Percentiles rank a stretch among this genome's conserved stretches.
Evolutionary conservation across 495 filamentous ascomycete species (phyloP).

Genomic region (Copromyces sp.): DNA sequence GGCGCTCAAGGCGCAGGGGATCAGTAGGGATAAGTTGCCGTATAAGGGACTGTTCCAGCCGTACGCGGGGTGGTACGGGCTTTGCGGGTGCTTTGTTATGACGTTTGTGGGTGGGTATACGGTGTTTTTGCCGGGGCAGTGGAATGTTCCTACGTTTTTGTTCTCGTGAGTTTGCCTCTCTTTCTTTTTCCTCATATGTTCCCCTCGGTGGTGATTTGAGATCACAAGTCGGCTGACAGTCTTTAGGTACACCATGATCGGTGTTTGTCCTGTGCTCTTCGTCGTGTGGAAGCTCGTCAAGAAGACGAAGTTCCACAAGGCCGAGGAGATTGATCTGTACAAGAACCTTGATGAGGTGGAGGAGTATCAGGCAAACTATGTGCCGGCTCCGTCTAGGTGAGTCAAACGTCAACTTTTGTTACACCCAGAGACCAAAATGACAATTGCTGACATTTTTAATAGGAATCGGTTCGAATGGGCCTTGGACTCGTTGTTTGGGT

Average conservation of each 20-base stretch:
- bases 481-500: conserved; percentile 21
- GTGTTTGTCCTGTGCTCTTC: conserved; percentile 54
- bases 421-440: background rate
- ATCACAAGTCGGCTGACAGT: background rate
- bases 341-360: conserved; percentile 62
- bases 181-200: background rate
- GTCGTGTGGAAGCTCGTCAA: conserved; percentile 62
- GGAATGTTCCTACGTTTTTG: conserved; percentile 64
- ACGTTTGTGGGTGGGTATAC: conserved; percentile 65
- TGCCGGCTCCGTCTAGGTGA: conserved; percentile 49
- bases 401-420: conserved; percentile 1
- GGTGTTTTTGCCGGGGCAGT: conserved; percentile 56
- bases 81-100: conserved; percentile 55
- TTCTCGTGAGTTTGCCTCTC: conserved; percentile 48
- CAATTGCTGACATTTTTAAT: conserved; percentile 1
- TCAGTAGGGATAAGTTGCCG: conserved; percentile 51
- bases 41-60: conserved; percentile 60
- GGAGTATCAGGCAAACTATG: conserved; percentile 57
- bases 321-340: conserved; percentile 53
- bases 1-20: conserved; percentile 57
- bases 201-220: background rate
- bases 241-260: conserved; percentile 52
- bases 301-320: conserved; percentile 44
- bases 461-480: conserved; percentile 20
- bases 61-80: conserved; percentile 57